These are phyloP conservation scores for Carallia brachiata DNA, from an alignment of 345 rosid species.

Conservation along the genomic window DNA sequence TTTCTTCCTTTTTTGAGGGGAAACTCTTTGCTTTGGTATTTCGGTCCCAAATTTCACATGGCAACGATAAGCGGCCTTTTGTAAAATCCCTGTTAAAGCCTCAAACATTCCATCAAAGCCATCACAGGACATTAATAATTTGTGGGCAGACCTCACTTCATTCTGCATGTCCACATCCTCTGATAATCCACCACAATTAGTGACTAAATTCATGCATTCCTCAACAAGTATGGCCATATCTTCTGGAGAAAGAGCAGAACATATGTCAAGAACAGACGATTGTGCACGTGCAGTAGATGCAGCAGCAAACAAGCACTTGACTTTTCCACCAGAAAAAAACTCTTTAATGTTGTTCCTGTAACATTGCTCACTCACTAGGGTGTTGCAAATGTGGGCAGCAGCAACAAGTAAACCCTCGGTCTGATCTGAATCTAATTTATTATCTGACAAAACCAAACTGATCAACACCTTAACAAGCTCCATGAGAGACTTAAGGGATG, in stretches of 20 bases:
- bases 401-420: slow-evolving; percentile 70
- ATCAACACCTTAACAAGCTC: slow-evolving; percentile 62
- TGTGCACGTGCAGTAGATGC: slow-evolving; percentile 60
- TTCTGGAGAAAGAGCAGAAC: slow-evolving; percentile 46
- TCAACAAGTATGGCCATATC: slow-evolving; percentile 50
- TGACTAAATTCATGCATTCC: slow-evolving; percentile 55
- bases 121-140: slow-evolving; percentile 55
- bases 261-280: slow-evolving; percentile 61
- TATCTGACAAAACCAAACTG: slow-evolving; percentile 47
- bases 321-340: slow-evolving; percentile 47
- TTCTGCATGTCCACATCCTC: slow-evolving; percentile 57
- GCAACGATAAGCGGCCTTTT: slow-evolving; percentile 73
- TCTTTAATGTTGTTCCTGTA: slow-evolving; percentile 52
- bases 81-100: slow-evolving; percentile 48
- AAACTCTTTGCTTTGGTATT: slow-evolving; percentile 43
- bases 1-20: slow-evolving; percentile 52
- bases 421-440: slow-evolving; percentile 49
- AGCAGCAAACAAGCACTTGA: slow-evolving; percentile 52
- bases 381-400: slow-evolving; percentile 52
- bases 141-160: slow-evolving; percentile 77
- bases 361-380: slow-evolving; percentile 47
- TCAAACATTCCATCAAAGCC: slow-evolving; percentile 56
- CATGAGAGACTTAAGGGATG: slow-evolving; percentile 52
- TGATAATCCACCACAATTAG: slow-evolving; percentile 53
- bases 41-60: slow-evolving; percentile 67